phyloP scores from a whole-genome alignment of 306 rosid genomes.

The Rosa lucieae region DNA sequence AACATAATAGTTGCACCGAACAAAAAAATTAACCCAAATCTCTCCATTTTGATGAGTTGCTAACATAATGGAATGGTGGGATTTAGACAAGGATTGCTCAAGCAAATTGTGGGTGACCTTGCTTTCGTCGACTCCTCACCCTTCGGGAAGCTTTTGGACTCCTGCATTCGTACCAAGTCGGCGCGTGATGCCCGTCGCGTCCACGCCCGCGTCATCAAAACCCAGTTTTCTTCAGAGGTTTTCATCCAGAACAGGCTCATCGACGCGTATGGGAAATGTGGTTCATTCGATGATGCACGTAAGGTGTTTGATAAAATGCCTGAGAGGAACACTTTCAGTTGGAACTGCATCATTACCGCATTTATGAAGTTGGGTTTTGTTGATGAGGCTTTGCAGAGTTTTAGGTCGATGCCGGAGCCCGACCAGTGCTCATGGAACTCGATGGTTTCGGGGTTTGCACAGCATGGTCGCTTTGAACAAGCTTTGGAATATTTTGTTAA shows the following conservation, averaged over 20 bases:
- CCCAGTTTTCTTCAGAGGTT: slow-evolving; percentile 21
- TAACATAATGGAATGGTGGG: slow-evolving; percentile 32
- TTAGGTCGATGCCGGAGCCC: slow-evolving; percentile 16
- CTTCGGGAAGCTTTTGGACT: slow-evolving; percentile 31
- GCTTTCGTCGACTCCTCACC: slow-evolving; percentile 26
- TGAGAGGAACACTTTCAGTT: slow-evolving; percentile 25
- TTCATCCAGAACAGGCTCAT: slow-evolving; percentile 33
- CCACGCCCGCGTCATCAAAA: slow-evolving; percentile 28
- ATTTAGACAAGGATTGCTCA: slow-evolving; percentile 15
- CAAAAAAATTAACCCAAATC: no score
- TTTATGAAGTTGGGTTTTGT: slow-evolving; percentile 21
- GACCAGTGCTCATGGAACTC: slow-evolving; percentile 36
- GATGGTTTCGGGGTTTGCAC: slow-evolving; percentile 25
- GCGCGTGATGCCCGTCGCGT: slow-evolving; percentile 19
- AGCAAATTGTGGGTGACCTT: slow-evolving; percentile 26
- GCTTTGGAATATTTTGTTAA: slow-evolving; percentile 26
- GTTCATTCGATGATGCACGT: slow-evolving; percentile 24
- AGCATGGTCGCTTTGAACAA: slow-evolving; percentile 15
- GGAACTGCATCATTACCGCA: slow-evolving; percentile 22
- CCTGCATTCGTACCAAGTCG: slow-evolving; percentile 20
- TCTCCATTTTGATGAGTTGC: no score
- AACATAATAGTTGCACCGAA: no score
- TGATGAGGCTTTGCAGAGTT: slow-evolving; percentile 25
- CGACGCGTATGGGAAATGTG: slow-evolving; percentile 26
- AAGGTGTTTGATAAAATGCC: slow-evolving; percentile 32